Conservation (phyloP, 129 eudicot species). For the Kitagawia praeruptora region DNA sequence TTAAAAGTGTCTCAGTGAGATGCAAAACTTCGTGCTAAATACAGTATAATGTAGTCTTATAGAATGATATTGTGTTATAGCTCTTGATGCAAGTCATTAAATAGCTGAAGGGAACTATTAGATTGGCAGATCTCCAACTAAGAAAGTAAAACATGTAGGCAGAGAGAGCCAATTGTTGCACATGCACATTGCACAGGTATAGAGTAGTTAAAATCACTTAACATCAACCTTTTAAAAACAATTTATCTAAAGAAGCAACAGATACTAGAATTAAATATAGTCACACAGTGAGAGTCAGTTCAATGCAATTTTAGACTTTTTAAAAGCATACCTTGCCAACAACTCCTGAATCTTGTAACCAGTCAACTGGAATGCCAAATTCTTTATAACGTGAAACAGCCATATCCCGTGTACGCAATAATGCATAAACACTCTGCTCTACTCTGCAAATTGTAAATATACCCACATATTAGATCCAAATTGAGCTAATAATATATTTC, state of each 20-base stretch:
- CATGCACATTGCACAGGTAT: background rate
- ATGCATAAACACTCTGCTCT: slow-evolving; percentile 84
- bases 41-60: background rate
- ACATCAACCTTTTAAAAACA: background rate
- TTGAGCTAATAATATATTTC: background rate
- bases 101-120: background rate
- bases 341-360: slow-evolving; percentile 88
- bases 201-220: background rate
- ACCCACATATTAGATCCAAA: background rate
- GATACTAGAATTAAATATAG: background rate
- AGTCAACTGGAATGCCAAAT: slow-evolving; percentile 80
- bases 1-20: background rate
- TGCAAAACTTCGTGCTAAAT: background rate
- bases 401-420: slow-evolving; percentile 90
- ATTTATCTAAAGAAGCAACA: background rate
- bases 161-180: background rate
- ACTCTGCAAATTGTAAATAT: slow-evolving; percentile 39
- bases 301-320: background rate
- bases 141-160: background rate
- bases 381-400: slow-evolving; percentile 88
- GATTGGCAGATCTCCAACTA: background rate
- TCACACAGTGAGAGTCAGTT: background rate
- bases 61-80: background rate
- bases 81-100: background rate
- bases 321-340: slow-evolving; percentile 77